Conservation (phyloP, 768 basidiomycete genomes). For the Mycena maculata region DNA sequence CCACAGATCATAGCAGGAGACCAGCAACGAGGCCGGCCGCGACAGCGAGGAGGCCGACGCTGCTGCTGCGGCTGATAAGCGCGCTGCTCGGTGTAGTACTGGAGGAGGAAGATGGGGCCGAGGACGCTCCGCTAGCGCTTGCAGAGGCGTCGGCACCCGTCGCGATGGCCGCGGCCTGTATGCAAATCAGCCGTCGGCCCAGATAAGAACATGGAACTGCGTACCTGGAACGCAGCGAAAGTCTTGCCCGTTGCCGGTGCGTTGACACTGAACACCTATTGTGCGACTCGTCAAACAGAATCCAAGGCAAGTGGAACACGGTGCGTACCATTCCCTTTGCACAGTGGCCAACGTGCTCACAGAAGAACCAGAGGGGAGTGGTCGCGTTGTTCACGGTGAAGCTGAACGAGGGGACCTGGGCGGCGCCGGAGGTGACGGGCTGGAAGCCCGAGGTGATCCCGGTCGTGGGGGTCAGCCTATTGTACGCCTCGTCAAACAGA, state of each 20-base stretch:
- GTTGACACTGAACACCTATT: constrained; percentile 46
- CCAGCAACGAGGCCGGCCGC: constrained; percentile 38
- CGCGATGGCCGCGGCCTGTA: constrained; percentile 16
- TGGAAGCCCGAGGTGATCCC: constrained; percentile 57
- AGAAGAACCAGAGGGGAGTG: constrained; percentile 61
- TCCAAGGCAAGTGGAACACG: no score
- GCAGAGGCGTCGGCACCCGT: constrained; percentile 28
- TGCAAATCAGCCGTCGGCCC: background rate
- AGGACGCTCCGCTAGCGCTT: constrained; percentile 20
- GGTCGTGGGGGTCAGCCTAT: constrained; percentile 39
- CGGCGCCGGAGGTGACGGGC: constrained; percentile 42
- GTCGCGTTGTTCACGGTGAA: constrained; percentile 52
- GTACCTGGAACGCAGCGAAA: constrained; percentile 49
- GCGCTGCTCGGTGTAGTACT: constrained; percentile 43
- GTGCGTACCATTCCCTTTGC: constrained; percentile 58
- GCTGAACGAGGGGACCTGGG: constrained; percentile 48
- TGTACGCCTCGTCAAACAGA: background rate
- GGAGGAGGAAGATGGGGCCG: constrained; percentile 25
- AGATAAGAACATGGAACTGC: background rate
- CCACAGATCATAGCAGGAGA: constrained; percentile 32
- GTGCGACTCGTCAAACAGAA: no score
- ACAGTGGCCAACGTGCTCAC: constrained; percentile 50
- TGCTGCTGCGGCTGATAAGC: constrained; percentile 45
- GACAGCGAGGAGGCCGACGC: constrained; percentile 46
- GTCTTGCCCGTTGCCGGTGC: constrained; percentile 49